Evolutionary conservation across 176 grass and related monocot genomes (phyloP).

Genomic region (Oryza longistaminata): DNA sequence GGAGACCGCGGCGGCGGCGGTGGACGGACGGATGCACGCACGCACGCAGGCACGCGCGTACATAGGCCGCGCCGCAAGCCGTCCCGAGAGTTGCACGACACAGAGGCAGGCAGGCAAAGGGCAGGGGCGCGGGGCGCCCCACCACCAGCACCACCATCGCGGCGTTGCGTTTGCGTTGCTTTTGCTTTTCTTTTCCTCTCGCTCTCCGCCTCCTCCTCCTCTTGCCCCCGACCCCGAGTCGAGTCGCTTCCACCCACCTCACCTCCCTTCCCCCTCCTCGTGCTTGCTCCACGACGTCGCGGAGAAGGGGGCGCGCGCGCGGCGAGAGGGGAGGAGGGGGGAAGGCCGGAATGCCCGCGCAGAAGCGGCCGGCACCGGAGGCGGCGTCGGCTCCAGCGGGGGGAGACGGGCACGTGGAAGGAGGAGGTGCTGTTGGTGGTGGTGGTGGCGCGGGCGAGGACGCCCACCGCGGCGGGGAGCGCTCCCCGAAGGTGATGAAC

Average conservation of each 20-base stretch:
- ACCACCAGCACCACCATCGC: neutral
- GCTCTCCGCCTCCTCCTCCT: slow-evolving; percentile 49
- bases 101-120: neutral
- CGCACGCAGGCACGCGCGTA: neutral
- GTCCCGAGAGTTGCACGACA: neutral
- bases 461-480: neutral
- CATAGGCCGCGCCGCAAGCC: neutral
- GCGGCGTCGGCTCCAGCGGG: slow-evolving; percentile 1
- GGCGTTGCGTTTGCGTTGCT: neutral
- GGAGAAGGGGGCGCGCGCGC: neutral
- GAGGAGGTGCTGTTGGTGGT: neutral
- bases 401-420: slow-evolving; percentile 35
- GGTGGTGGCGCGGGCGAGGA: neutral
- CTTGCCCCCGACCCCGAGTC: neutral
- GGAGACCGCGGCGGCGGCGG: neutral
- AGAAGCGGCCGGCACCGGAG: slow-evolving; percentile 55
- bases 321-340: neutral
- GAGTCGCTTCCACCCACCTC: slow-evolving; percentile 54
- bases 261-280: slow-evolving; percentile 1
- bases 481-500: slow-evolving; percentile 33
- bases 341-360: slow-evolving; percentile 56
- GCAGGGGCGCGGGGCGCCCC: too few relatives aligned
- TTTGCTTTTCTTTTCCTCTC: slow-evolving; percentile 48
- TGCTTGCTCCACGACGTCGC: slow-evolving; percentile 16
- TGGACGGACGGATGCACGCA: too few relatives aligned